Base-by-base conservation (phyloP, 106 monocot genomes). In the Dendrobium huoshanense region DNA sequence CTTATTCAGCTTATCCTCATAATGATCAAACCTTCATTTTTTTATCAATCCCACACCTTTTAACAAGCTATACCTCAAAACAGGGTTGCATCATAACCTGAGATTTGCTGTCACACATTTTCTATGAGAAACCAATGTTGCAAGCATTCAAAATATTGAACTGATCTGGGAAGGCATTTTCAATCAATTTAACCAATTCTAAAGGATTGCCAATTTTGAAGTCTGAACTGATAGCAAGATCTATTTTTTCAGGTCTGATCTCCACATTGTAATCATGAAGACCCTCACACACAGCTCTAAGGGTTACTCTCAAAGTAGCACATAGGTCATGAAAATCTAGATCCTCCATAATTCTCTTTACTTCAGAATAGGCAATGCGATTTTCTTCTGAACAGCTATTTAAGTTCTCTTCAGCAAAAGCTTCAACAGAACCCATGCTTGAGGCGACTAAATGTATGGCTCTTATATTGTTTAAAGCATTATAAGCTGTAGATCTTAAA, bases 361-460 rank as follows among this genome's bases (percentile, higher is more conserved):
- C 41, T 68, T 84, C 82, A 67, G 81, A 83, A 73, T 81, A 81
- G 42, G 86, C 81, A 70, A 25, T 41, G n/a, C 43, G 86, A 84
- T 88, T 88, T 78, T 85, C 83, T 7, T 29, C 76, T 2, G 85
- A 85, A 75, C 73, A 82, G 16, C 17, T 82, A 13, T 67, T 85
- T 37, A 88, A 31, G 82, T 93, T 93, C 58, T 91, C 84, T 19
- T 79, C 70, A 82, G 78, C 48, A 82, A 99, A 99, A 67, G 98
- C 90, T 54, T 95, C 95, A 25, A 84, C 47, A 65, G 85, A 86
- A 41, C 67, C 82, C 95, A 99, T 95, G 83, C 85, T 81, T 45
- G 78, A 84, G 7, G 88, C 92, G 81, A 95, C 91, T 22, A 82
- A 48, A 47, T 77, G 83, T 55, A 93, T 86, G 22, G 88, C 83